Evolutionary conservation across 768 basidiomycete species (phyloP).

Genomic region (Leccinum arenicola): DNA sequence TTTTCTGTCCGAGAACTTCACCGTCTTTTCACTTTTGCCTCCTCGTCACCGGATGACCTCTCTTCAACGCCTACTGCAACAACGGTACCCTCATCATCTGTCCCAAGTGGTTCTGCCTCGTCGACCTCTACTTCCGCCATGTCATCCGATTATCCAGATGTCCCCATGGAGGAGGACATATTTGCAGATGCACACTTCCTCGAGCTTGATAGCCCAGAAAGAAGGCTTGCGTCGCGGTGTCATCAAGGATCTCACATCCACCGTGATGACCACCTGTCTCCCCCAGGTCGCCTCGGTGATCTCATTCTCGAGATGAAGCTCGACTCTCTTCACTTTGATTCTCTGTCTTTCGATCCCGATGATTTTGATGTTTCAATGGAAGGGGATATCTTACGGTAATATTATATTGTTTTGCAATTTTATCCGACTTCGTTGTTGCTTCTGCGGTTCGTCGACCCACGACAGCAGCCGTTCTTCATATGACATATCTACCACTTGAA

Average conservation of each 20-base stretch:
- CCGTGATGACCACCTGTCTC: neutral
- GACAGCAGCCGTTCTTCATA: neutral
- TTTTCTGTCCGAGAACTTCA: conserved; percentile 39
- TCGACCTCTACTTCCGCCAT: conserved; percentile 13
- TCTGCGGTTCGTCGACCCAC: conserved; percentile 1
- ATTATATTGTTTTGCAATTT: neutral
- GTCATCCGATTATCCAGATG: conserved; percentile 18
- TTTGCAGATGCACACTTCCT: conserved; percentile 14
- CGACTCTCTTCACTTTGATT: conserved; percentile 72
- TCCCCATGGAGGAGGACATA: conserved; percentile 18
- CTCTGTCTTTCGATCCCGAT: conserved; percentile 63
- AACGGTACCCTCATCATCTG: neutral
- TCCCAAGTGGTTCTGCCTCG: neutral
- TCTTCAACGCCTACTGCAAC: conserved; percentile 1
- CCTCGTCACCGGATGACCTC: conserved; percentile 17
- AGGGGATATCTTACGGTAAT: conserved; percentile 15
- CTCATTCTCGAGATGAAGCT: conserved; percentile 62
- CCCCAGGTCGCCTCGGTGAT: conserved; percentile 32
- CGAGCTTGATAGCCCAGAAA: conserved; percentile 19
- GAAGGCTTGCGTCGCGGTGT: conserved; percentile 11
- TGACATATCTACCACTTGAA: conserved; percentile 8
- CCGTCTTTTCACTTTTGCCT: conserved; percentile 31
- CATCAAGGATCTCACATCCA: conserved; percentile 2
- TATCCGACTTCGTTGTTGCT: neutral
- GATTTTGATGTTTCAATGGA: conserved; percentile 39